Percentiles rank a stretch among this genome's conserved stretches.
phyloP scores from a whole-genome alignment of 768 basidiomycete species.

The Boletus rufocinnamomeus region DNA sequence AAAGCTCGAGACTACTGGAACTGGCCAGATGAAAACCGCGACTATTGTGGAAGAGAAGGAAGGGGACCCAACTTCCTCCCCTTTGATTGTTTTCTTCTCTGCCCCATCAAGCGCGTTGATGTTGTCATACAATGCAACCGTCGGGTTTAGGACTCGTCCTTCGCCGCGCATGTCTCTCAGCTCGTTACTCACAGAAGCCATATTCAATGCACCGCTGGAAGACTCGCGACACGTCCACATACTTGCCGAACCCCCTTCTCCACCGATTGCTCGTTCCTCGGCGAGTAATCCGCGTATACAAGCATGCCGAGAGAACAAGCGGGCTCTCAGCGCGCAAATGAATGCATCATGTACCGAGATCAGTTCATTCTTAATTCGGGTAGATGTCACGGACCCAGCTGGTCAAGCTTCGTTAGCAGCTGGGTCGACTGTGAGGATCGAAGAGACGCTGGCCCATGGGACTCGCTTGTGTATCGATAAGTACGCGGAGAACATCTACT shows the following conservation, averaged over 20 bases:
- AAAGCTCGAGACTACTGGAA: conserved; percentile 19
- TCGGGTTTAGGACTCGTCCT: conserved; percentile 25
- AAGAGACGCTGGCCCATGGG: conserved; percentile 3
- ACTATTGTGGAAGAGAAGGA: conserved; percentile 21
- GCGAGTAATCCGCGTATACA: background rate
- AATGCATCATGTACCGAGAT: conserved; percentile 16
- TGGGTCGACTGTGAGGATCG: conserved; percentile 23
- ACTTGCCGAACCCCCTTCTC: conserved; percentile 25
- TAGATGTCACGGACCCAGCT: conserved; percentile 26
- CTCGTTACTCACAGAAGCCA: conserved; percentile 9
- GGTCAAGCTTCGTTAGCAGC: conserved; percentile 19
- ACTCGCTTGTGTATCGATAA: conserved; percentile 16
- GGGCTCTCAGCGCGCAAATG: conserved; percentile 20
- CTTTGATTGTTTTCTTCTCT: conserved; percentile 30
- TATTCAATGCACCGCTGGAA: conserved; percentile 25
- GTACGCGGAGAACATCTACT: conserved; percentile 34
- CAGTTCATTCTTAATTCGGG: conserved; percentile 21
- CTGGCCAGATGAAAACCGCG: conserved; percentile 20
- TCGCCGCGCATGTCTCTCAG: conserved; percentile 8
- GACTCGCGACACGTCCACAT: conserved; percentile 26
- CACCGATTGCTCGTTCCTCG: conserved; percentile 4
- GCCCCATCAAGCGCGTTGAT: conserved; percentile 21
- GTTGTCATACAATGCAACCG: conserved; percentile 10
- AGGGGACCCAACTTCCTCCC: conserved; percentile 19
- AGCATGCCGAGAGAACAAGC: conserved; percentile 14